These are phyloP conservation scores for Xylaria sp. DNA, from an alignment of 2,329 filamentous ascomycete genomes.

Conservation along the genomic window DNA sequence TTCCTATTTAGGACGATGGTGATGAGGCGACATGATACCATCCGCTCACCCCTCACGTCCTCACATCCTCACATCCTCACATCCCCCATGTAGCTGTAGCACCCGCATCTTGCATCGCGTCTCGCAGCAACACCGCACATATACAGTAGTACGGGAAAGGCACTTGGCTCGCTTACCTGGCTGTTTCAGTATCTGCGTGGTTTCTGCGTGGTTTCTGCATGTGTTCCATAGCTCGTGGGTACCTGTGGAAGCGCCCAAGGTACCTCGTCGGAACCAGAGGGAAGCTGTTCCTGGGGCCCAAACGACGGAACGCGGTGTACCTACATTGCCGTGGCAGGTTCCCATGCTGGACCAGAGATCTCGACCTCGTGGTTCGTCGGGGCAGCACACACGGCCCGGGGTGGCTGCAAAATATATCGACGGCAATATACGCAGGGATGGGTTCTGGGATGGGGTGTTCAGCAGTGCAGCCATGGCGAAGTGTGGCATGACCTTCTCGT, in stretches of 20 bases:
- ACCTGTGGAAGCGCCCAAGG: no score
- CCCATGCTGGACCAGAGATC: constrained; percentile 1
- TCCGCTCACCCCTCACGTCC: not conserved
- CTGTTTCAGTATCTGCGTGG: no score
- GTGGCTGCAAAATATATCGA: not conserved
- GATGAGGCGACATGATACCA: constrained; percentile 11
- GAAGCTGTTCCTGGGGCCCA: not conserved
- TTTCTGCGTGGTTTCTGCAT: no score
- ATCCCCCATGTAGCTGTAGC: not conserved
- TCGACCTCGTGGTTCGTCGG: not conserved
- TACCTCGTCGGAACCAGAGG: not conserved
- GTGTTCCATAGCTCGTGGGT: no score
- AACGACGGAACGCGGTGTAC: not conserved
- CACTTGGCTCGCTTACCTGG: no score
- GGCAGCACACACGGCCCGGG: constrained; percentile 4
- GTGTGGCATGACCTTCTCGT: constrained; percentile 9
- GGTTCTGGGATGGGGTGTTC: not conserved
- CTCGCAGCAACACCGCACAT: not conserved
- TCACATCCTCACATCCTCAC: no score
- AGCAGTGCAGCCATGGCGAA: not conserved
- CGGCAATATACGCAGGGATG: no score
- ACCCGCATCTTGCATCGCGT: constrained; percentile 15
- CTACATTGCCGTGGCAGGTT: not conserved
- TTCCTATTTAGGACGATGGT: constrained; percentile 17
- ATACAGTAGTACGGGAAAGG: not conserved